Evolutionary conservation across 108 stramenopile species (phyloP).

Genomic region (Fistulifera solaris): DNA sequence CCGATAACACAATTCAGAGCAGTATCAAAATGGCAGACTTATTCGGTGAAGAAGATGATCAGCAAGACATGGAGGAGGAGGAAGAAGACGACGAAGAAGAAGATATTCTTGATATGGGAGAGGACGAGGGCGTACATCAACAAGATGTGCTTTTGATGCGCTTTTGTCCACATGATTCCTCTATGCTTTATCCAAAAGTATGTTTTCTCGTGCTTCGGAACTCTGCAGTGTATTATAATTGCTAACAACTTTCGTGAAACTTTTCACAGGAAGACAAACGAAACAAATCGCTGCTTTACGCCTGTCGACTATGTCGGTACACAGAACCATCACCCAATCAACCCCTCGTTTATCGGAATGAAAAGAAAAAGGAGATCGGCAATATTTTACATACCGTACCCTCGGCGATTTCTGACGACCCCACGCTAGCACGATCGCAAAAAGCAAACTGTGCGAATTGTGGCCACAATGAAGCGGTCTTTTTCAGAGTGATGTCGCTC

Average conservation of each 20-base stretch:
- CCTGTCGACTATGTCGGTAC: slow-evolving; percentile 80
- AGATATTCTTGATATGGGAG: slow-evolving; percentile 44
- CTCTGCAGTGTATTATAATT: not conserved
- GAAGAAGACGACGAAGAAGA: slow-evolving; percentile 58
- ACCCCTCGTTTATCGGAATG: slow-evolving; percentile 72
- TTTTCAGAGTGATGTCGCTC: slow-evolving; percentile 78
- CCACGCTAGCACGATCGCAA: slow-evolving; percentile 76
- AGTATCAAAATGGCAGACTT: slow-evolving; percentile 6
- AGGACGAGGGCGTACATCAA: slow-evolving; percentile 16
- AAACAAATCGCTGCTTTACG: slow-evolving; percentile 54
- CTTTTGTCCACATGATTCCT: slow-evolving; percentile 87
- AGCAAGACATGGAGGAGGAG: slow-evolving; percentile 33
- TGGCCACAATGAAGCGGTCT: slow-evolving; percentile 83
- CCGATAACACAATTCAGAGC: too few relatives aligned
- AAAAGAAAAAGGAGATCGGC: slow-evolving; percentile 75
- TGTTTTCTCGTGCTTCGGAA: too few relatives aligned
- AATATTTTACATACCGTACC: slow-evolving; percentile 78
- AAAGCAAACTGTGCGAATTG: slow-evolving; percentile 79
- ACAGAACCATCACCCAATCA: slow-evolving; percentile 53
- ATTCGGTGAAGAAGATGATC: slow-evolving; percentile 14
- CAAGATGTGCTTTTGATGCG: slow-evolving; percentile 58
- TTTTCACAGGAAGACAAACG: slow-evolving; percentile 63
- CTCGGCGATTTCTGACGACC: slow-evolving; percentile 76
- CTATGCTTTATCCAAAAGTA: slow-evolving; percentile 87
- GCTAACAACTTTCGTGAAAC: too few relatives aligned